Conservation (phyloP, 306 rosid species). For the Neltuma alba region DNA sequence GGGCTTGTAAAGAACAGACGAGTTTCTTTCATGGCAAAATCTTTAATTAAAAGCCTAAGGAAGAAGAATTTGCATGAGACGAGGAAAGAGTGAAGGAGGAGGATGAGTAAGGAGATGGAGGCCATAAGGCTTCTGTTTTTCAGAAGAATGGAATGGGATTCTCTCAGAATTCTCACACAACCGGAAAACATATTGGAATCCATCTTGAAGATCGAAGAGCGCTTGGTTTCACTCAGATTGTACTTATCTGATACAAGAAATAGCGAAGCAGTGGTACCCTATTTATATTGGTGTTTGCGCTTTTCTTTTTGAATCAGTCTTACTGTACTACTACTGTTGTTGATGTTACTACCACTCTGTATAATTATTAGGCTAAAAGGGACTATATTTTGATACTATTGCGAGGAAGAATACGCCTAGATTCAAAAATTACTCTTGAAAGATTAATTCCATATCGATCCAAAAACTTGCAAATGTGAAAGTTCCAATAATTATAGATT, state of each 20-base stretch:
- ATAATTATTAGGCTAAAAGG: too few species aligned
- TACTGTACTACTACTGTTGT: not conserved
- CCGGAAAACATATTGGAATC: conserved; percentile 4
- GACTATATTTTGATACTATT: too few species aligned
- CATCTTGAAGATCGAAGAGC: conserved; percentile 2
- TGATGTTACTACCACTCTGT: too few species aligned
- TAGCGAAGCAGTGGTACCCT: not conserved
- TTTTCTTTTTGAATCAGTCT: not conserved
- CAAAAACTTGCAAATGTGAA: too few species aligned
- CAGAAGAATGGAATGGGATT: conserved; percentile 23
- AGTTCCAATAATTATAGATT: too few species aligned
- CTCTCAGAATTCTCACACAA: conserved; percentile 10
- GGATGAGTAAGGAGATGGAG: conserved; percentile 15
- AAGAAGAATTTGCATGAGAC: conserved; percentile 1
- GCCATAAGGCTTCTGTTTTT: conserved; percentile 30
- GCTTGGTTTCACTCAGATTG: not conserved
- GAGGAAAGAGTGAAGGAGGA: conserved; percentile 22
- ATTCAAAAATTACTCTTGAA: too few species aligned
- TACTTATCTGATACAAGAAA: not conserved
- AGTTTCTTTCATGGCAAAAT: not conserved
- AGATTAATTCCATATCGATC: too few species aligned
- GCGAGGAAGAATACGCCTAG: too few species aligned
- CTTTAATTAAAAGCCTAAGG: not conserved
- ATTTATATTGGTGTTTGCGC: not conserved
- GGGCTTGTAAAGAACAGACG: not conserved